These are phyloP conservation scores for Mercurialis annua DNA, from an alignment of 345 rosid genomes.

Conservation along the genomic window DNA sequence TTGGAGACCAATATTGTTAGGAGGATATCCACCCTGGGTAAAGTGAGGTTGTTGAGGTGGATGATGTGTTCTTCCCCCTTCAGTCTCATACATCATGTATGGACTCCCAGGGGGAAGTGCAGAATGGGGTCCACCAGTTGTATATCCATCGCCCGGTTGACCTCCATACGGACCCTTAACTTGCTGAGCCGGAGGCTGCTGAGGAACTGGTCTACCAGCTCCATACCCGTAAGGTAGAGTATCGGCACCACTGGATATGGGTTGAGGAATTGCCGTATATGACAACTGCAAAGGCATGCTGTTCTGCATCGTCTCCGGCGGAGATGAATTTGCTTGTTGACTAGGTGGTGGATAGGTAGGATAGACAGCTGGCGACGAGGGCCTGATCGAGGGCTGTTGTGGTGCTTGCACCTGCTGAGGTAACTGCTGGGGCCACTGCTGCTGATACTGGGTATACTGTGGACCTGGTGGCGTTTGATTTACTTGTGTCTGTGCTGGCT, in stretches of 20 bases:
- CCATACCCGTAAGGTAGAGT: constrained; percentile 66
- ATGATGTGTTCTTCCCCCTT: constrained; percentile 55
- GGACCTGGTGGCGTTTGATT: constrained; percentile 43
- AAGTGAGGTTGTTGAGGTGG: constrained; percentile 58
- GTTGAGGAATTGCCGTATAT: constrained; percentile 68
- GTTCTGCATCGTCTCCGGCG: constrained; percentile 54
- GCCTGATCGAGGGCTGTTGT: constrained; percentile 56
- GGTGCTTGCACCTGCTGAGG: constrained; percentile 47
- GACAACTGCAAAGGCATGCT: constrained; percentile 71
- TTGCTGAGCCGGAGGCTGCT: constrained; percentile 68
- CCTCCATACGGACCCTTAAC: constrained; percentile 55
- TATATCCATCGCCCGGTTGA: constrained; percentile 62
- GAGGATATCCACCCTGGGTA: constrained; percentile 66
- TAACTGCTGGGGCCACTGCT: constrained; percentile 67
- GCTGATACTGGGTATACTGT: constrained; percentile 66
- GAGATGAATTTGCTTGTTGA: constrained; percentile 59
- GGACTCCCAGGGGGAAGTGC: constrained; percentile 57
- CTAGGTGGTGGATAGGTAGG: constrained; percentile 50
- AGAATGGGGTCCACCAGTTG: constrained; percentile 47
- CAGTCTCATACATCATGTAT: constrained; percentile 72
- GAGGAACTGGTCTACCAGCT: constrained; percentile 50
- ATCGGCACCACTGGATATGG: constrained; percentile 56
- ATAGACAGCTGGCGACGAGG: constrained; percentile 55
- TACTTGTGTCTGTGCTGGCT: constrained; percentile 51
- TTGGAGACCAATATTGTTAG: constrained; percentile 41